phyloP scores from a whole-genome alignment of 78 protist species.

The Pelomyxa schiedti region DNA sequence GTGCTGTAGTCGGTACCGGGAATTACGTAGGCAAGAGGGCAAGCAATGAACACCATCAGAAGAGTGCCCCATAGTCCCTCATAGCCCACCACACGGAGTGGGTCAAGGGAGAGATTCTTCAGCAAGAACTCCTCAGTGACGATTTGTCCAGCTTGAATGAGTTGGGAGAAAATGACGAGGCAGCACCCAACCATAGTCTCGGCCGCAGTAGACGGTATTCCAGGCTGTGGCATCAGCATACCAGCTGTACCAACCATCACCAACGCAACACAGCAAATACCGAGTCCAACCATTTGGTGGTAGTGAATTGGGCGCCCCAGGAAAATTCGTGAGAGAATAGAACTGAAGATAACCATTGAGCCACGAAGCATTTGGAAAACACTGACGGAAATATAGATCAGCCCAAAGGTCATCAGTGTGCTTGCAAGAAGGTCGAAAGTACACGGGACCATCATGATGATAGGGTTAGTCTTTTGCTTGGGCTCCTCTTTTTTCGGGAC shows the following conservation, averaged over 20 bases:
- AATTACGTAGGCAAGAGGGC: neutral
- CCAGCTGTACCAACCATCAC: conserved; percentile 1
- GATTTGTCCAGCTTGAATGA: neutral
- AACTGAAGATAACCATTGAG: conserved; percentile 24
- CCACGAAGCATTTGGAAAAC: conserved; percentile 20
- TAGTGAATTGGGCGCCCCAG: neutral
- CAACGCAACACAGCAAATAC: neutral
- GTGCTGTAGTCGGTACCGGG: neutral
- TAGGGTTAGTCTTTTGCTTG: neutral
- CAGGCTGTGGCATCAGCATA: neutral
- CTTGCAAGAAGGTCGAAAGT: neutral
- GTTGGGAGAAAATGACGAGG: neutral
- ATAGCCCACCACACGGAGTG: conserved; percentile 6
- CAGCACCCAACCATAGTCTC: neutral
- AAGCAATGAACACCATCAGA: neutral
- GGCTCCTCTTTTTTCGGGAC: no score
- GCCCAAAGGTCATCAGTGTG: neutral
- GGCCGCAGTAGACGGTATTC: neutral
- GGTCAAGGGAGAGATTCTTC: neutral
- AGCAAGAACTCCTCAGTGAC: neutral
- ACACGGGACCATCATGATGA: neutral
- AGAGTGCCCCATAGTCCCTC: conserved; percentile 7
- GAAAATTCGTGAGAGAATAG: conserved; percentile 4
- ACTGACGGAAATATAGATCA: neutral
- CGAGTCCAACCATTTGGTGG: neutral